These are phyloP conservation scores for Botrytis medusae DNA, from an alignment of 2,329 filamentous ascomycete genomes.

Conservation along the genomic window DNA sequence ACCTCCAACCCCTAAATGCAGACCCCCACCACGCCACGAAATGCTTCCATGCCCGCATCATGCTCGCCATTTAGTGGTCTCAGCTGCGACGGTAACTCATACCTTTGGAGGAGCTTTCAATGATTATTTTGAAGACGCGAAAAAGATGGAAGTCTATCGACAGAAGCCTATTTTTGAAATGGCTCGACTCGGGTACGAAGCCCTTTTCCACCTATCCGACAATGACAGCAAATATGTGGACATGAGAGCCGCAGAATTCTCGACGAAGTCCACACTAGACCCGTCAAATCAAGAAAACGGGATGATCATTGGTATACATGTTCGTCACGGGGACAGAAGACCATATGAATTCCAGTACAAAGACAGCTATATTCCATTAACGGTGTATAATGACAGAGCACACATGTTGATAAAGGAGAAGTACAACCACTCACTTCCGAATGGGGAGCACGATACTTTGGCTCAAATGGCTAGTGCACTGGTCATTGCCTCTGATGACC, in stretches of 20 bases:
- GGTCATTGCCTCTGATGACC: conserved; percentile 78
- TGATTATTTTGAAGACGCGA: conserved; percentile 51
- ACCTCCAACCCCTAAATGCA: conserved; percentile 64
- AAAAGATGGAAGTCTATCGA: conserved; percentile 50
- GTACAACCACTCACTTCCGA: conserved; percentile 44
- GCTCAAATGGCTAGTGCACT: conserved; percentile 48
- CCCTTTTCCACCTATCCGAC: conserved; percentile 66
- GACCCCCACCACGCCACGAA: conserved; percentile 69
- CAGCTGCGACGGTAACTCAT: conserved; percentile 63
- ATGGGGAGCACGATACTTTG: conserved; percentile 41
- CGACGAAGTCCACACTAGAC: conserved; percentile 45
- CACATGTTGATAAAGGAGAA: conserved; percentile 53
- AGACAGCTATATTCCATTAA: conserved; percentile 74
- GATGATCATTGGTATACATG: conserved; percentile 68
- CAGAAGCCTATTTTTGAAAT: conserved; percentile 66
- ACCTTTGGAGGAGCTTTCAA: conserved; percentile 62
- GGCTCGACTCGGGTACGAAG: conserved; percentile 68
- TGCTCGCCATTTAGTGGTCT: conserved; percentile 73
- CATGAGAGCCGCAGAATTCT: conserved; percentile 57
- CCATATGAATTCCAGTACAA: conserved; percentile 76
- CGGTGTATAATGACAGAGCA: conserved; percentile 63
- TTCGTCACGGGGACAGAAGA: conserved; percentile 77
- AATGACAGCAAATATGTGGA: conserved; percentile 67
- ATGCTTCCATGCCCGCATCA: conserved; percentile 78
- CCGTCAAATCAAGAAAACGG: conserved; percentile 48